phyloP scores from a whole-genome alignment of 2,329 filamentous ascomycete species.

The Zalaria sp. region DNA sequence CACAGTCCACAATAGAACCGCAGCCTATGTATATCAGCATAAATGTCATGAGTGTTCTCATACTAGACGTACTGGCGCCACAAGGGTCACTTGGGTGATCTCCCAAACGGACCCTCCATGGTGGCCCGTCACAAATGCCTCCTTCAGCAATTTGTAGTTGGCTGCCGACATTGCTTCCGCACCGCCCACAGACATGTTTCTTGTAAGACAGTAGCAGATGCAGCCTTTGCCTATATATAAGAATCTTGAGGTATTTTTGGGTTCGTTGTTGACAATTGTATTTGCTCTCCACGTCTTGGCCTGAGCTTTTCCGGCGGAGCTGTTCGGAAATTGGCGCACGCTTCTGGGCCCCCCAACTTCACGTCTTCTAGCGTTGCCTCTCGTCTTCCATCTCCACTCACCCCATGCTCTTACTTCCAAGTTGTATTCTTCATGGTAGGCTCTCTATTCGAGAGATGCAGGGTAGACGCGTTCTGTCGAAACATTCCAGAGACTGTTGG shows the following conservation, averaged over 20 bases:
- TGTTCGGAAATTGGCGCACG: slow-evolving; percentile 2
- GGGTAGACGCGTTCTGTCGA: no score
- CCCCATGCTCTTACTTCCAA: no score
- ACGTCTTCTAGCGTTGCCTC: neutral
- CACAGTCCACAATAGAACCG: slow-evolving; percentile 75
- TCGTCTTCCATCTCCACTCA: no score
- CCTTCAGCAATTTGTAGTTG: slow-evolving; percentile 79
- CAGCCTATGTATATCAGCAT: slow-evolving; percentile 42
- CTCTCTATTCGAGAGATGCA: no score
- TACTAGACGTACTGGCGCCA: slow-evolving; percentile 57
- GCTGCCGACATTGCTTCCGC: slow-evolving; percentile 1
- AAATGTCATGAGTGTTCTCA: slow-evolving; percentile 1
- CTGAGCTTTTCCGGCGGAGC: neutral
- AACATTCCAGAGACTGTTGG: no score
- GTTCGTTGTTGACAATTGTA: neutral
- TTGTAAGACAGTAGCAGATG: slow-evolving; percentile 1
- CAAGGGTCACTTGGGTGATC: slow-evolving; percentile 73
- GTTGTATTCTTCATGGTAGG: no score
- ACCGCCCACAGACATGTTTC: slow-evolving; percentile 1
- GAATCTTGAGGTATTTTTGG: neutral
- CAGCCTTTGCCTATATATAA: neutral
- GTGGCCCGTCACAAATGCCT: slow-evolving; percentile 87
- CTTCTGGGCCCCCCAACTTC: slow-evolving; percentile 1
- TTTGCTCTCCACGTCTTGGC: neutral
- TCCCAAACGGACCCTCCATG: slow-evolving; percentile 71